A percentile compares a stretch with the other conserved stretches of the same genome.
Evolutionary conservation across 2,329 filamentous ascomycete genomes (phyloP).

Genomic region (Arthroderma uncinatum): DNA sequence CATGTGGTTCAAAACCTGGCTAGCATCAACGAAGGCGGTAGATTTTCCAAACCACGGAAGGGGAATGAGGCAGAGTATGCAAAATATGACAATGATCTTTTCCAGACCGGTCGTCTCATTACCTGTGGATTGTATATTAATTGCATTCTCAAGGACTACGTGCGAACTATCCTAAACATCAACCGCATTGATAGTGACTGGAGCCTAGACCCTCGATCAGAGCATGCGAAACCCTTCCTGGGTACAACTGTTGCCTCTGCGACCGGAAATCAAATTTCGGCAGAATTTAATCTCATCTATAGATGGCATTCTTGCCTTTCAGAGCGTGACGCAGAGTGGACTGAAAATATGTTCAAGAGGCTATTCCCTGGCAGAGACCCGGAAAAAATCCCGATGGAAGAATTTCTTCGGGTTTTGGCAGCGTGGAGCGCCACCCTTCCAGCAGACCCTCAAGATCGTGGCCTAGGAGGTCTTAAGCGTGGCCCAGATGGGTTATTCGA

Average conservation of each 20-base stretch:
- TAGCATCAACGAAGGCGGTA: conserved; percentile 35
- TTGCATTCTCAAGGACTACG: conserved; percentile 27
- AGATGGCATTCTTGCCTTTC: conserved; percentile 54
- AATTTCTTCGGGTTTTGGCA: conserved; percentile 38
- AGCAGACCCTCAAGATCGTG: conserved; percentile 50
- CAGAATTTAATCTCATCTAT: conserved; percentile 46
- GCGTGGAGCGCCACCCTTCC: conserved; percentile 47
- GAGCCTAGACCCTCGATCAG: conserved; percentile 35
- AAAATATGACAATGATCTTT: conserved; percentile 27
- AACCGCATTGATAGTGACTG: conserved; percentile 34
- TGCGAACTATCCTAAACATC: conserved; percentile 25
- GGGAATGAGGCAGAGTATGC: conserved; percentile 30
- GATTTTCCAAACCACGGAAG: conserved; percentile 22
- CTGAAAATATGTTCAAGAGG: conserved; percentile 49
- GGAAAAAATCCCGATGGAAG: conserved; percentile 23
- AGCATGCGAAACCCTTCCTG: conserved; percentile 19
- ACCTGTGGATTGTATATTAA: conserved; percentile 26
- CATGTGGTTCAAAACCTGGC: conserved; percentile 28
- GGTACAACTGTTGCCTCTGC: conserved; percentile 28
- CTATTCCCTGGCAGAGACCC: conserved; percentile 14
- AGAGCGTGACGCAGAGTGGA: conserved; percentile 61
- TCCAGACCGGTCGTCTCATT: conserved; percentile 27
- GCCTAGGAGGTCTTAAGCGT: conserved; percentile 51
- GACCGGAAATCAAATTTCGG: conserved; percentile 42
- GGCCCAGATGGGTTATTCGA: conserved; percentile 50